Evolutionary conservation across 805 yeast genomes (phyloP).

Genomic region (Wickerhamiella qilinensis): DNA sequence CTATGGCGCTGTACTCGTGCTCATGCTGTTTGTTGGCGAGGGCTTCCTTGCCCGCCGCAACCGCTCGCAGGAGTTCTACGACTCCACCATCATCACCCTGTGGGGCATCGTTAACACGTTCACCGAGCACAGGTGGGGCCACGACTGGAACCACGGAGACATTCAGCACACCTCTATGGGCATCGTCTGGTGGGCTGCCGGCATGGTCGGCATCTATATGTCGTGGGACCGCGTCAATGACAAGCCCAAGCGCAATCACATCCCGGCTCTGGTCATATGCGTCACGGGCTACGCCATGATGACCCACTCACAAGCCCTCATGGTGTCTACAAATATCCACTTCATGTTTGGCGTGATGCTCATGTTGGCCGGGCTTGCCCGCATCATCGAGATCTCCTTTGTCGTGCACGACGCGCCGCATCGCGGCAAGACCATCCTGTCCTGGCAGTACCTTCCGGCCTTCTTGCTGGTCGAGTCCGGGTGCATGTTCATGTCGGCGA

Average conservation of each 20-base stretch:
- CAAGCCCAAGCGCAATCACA: constrained; percentile 41
- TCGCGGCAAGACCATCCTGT: constrained; percentile 31
- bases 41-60: constrained; percentile 29
- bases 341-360: constrained; percentile 69
- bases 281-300: constrained; percentile 94
- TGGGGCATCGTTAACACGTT: constrained; percentile 95
- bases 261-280: constrained; percentile 69
- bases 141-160: constrained; percentile 83
- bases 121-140: constrained; percentile 96
- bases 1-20: constrained; percentile 57
- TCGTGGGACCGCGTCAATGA: constrained; percentile 38
- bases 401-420: constrained; percentile 40
- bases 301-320: constrained; percentile 63
- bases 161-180: constrained; percentile 96
- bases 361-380: constrained; percentile 57
- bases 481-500: constrained; percentile 77
- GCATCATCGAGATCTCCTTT: constrained; percentile 69
- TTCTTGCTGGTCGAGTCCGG: constrained; percentile 68
- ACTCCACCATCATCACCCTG: constrained; percentile 57
- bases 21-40: constrained; percentile 56
- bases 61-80: constrained; percentile 72
- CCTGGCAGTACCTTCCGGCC: constrained; percentile 82
- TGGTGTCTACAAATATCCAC: constrained; percentile 75
- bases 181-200: constrained; percentile 92
- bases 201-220: constrained; percentile 65